These are phyloP conservation scores for Lachnellula subtilissima DNA, from an alignment of 2,329 filamentous ascomycete species.

Conservation along the genomic window DNA sequence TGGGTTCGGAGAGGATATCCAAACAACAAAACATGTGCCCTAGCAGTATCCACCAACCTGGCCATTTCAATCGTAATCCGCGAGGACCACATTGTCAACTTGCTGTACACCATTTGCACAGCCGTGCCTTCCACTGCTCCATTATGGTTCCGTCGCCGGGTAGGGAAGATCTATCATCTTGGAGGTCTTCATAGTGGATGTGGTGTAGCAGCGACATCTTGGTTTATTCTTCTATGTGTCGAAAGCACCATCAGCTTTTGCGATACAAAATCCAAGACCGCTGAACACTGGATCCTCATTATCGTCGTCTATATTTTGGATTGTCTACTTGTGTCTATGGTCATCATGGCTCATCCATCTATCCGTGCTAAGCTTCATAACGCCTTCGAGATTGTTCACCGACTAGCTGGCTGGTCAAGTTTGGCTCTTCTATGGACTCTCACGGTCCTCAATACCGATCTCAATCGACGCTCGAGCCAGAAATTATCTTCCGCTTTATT, in stretches of 20 bases:
- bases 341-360: conserved; percentile 57
- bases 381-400: conserved; percentile 65
- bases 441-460: conserved; percentile 49
- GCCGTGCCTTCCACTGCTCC: conserved; percentile 42
- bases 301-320: conserved; percentile 54
- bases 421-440: conserved; percentile 62
- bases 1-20: no score
- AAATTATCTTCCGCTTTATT: conserved; percentile 35
- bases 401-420: conserved; percentile 65
- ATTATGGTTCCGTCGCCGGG: conserved; percentile 41
- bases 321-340: conserved; percentile 52
- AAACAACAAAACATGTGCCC: background rate
- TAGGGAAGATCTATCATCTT: conserved; percentile 48
- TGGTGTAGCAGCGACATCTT: conserved; percentile 43
- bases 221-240: conserved; percentile 40
- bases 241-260: conserved; percentile 26
- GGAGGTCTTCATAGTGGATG: conserved; percentile 51
- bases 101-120: conserved; percentile 42
- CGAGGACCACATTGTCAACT: conserved; percentile 50
- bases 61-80: conserved; percentile 46
- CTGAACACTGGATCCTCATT: conserved; percentile 31
- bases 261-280: background rate
- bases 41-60: conserved; percentile 17
- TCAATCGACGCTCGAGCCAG: conserved; percentile 31
- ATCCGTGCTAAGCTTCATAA: conserved; percentile 62